Percentiles rank a stretch among this genome's conserved stretches.
phyloP scores from a whole-genome alignment of 345 rosid species.

The Litchi chinensis region DNA sequence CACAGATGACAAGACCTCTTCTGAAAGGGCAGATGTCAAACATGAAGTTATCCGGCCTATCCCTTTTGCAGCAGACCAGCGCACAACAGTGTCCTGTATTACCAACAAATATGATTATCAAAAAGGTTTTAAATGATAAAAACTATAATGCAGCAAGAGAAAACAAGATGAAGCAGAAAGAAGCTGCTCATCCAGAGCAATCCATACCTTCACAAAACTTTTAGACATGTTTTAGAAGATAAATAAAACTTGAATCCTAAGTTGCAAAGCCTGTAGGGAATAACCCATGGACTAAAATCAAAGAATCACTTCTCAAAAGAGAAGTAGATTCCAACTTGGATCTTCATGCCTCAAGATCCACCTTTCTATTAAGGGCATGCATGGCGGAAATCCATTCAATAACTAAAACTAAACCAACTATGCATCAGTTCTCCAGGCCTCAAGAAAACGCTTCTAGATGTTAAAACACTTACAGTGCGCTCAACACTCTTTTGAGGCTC shows the following conservation, averaged over 20 bases:
- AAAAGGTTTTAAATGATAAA: constrained; percentile 18
- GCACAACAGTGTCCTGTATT: constrained; percentile 92
- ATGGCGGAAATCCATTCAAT: background rate
- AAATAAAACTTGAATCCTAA: background rate
- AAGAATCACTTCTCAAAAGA: background rate
- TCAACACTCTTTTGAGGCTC: background rate
- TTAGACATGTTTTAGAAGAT: constrained; percentile 1
- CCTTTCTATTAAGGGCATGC: background rate
- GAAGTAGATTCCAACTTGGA: background rate
- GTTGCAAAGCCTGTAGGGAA: background rate
- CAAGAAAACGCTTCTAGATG: no score
- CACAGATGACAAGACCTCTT: constrained; percentile 87
- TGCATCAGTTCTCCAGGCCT: background rate
- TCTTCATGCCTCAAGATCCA: background rate
- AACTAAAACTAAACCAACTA: background rate
- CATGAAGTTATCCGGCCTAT: constrained; percentile 88
- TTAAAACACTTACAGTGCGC: no score
- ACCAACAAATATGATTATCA: constrained; percentile 21
- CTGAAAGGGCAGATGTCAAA: constrained; percentile 75
- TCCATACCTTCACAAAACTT: constrained; percentile 7
- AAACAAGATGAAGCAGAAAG: background rate
- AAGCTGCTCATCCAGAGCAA: background rate
- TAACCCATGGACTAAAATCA: background rate
- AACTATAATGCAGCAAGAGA: background rate
- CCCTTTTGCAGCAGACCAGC: constrained; percentile 99